Conservation (phyloP, 441 rosid genomes). For the Sinapis alba region DNA sequence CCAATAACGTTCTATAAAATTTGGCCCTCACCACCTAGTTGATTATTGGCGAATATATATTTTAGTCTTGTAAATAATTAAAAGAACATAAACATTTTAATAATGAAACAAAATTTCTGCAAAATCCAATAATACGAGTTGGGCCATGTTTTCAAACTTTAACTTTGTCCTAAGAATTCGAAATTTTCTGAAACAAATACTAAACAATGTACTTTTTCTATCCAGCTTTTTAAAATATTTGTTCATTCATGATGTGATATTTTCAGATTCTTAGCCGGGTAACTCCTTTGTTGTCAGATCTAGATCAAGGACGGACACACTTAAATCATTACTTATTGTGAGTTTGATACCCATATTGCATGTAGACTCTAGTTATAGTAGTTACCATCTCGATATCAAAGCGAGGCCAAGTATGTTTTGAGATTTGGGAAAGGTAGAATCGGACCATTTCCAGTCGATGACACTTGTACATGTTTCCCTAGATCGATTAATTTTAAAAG, state of each 20-base stretch:
- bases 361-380: background rate
- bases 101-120: background rate
- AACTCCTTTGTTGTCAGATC: background rate
- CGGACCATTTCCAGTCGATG: background rate
- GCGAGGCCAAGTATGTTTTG: background rate
- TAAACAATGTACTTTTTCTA: background rate
- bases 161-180: background rate
- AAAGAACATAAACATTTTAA: background rate
- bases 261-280: background rate
- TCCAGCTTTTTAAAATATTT: too few species aligned
- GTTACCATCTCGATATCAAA: conserved; percentile 5
- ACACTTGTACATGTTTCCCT: background rate
- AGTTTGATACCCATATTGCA: background rate
- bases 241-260: background rate
- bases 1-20: too few species aligned
- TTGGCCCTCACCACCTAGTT: background rate
- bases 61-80: background rate
- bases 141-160: background rate
- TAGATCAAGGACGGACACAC: background rate
- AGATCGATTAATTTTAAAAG: background rate
- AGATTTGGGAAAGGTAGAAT: background rate
- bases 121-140: background rate
- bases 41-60: background rate
- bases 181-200: background rate
- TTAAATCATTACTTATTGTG: background rate